Base-by-base conservation (phyloP, 1,139 yeast genomes). In the Taphrina communis region DNA sequence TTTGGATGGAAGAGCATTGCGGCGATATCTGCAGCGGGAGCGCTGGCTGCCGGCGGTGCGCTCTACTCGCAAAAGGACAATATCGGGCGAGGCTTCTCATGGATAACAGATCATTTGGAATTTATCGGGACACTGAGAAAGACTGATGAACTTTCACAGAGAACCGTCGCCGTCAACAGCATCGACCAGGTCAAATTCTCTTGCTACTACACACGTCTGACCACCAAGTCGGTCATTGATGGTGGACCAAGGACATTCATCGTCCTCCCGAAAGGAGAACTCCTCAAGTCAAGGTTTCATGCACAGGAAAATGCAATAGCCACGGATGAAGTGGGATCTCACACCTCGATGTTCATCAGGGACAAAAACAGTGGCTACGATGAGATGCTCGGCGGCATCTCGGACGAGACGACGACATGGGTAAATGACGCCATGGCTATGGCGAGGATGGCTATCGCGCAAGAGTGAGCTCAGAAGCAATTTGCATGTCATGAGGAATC, bases 291-390 rank as follows among this genome's bases (percentile, higher is more conserved):
- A 3, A 53, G 71, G 35, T 72, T 52, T 35, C 61, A 69, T 8
- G 68, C 72, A 14, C 68, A 72, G 36, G 73, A 71, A 56, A 72
- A 72, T 48, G 48, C 46, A 9, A 21, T 14, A 14, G 73, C 72
- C 19, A n/a, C 51, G 25, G 73, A 72, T 1, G 73, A 72, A 66
- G 71, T 72, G 19, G 73, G 68, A 1, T 73, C 73, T 8, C 73
- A 72, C 51, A 63, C 70, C 12, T 52, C 62, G 53, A 72, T 72
- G 72, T 72, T 72, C 63, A 68, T 69, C 19, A 42, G 41, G 48
- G 60, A 36, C 8, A 65, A 51, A 63, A 72, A 72, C 57, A 58
- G 70, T 12, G 67, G 68, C 12, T 72, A 72, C 52, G 44, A 50
- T 5, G n/a, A 44, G 17, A 48, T 72, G 66, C 60, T 71, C 21